Conservation (phyloP, 495 filamentous ascomycete genomes). For the Gamarada debralockiae region DNA sequence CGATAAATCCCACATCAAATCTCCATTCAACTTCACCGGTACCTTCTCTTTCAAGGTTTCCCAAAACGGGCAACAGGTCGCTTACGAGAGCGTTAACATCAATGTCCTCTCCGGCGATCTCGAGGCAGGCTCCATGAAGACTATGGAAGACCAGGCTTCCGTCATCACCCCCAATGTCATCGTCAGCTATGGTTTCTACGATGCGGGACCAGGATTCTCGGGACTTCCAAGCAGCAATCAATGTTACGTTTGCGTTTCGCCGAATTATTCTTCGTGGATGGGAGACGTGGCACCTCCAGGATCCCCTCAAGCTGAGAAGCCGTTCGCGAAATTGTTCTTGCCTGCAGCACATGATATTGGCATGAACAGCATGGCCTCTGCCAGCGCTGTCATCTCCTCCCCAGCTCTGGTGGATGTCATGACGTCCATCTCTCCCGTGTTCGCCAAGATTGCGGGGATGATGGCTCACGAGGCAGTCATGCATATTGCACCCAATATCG, state of each 20-base stretch:
- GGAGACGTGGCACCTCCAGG: conserved; percentile 36
- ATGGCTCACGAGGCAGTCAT: conserved; percentile 27
- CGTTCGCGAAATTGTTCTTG: conserved; percentile 43
- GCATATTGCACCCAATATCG: conserved; percentile 44
- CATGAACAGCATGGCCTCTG: conserved; percentile 50
- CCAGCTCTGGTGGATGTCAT: conserved; percentile 37
- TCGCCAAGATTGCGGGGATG: conserved; percentile 29
- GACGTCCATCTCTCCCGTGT: conserved; percentile 25
- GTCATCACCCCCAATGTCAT: conserved; percentile 37
- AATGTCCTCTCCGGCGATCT: conserved; percentile 45
- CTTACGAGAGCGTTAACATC: conserved; percentile 39
- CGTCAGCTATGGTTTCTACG: conserved; percentile 47
- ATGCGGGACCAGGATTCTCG: conserved; percentile 39
- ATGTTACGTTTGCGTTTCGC: conserved; percentile 47
- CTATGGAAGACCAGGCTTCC: conserved; percentile 38
- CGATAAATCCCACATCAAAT: conserved; percentile 37
- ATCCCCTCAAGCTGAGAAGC: conserved; percentile 36
- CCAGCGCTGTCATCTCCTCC: conserved; percentile 32
- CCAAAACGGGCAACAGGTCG: conserved; percentile 32
- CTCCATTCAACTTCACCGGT: conserved; percentile 40
- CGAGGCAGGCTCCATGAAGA: conserved; percentile 42
- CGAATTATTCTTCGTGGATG: conserved; percentile 44
- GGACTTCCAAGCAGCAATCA: conserved; percentile 45
- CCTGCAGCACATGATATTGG: conserved; percentile 46
- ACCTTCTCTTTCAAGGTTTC: conserved; percentile 44